These are phyloP conservation scores for Trichoderma parareesei DNA, from an alignment of 495 filamentous ascomycete species.

Conservation along the genomic window DNA sequence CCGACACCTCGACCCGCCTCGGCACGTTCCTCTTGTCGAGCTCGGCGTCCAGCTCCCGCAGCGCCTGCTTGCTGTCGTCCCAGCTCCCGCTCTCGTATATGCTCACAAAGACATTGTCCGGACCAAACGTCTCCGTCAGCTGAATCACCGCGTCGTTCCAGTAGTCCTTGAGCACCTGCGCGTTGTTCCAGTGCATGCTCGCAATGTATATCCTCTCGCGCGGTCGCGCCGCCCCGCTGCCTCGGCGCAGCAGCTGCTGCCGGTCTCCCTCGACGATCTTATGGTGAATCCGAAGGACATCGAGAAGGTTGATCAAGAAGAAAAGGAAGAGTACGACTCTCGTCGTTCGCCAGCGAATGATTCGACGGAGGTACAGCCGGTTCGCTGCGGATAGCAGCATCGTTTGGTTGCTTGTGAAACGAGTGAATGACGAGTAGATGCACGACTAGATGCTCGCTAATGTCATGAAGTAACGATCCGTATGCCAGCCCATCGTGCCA, in stretches of 20 bases:
- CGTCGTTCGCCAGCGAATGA: conserved; percentile 17
- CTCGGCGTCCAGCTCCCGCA: conserved; percentile 49
- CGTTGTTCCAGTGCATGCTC: conserved; percentile 65
- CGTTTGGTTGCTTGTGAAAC: not conserved
- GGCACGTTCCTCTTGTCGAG: conserved; percentile 46
- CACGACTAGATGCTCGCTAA: not conserved
- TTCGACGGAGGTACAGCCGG: conserved; percentile 10
- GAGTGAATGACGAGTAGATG: not conserved
- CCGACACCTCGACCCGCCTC: conserved; percentile 45
- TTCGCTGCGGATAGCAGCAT: not conserved
- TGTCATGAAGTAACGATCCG: not conserved
- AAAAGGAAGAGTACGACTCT: conserved; percentile 18
- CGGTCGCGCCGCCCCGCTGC: conserved; percentile 4
- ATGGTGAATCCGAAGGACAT: conserved; percentile 16
- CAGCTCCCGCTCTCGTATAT: conserved; percentile 65
- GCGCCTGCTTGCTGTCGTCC: conserved; percentile 58
- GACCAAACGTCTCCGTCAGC: conserved; percentile 47
- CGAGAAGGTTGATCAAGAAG: conserved; percentile 18
- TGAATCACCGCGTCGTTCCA: conserved; percentile 55
- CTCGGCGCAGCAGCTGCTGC: not conserved
- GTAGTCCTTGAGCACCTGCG: conserved; percentile 47
- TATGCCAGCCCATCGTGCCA: conserved; percentile 7
- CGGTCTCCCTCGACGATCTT: conserved; percentile 9
- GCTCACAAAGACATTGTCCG: conserved; percentile 62
- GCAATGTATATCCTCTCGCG: conserved; percentile 53